Evolutionary conservation across 2,329 filamentous ascomycete species (phyloP), one percentile per base, ranked within the genome.

Genomic region (Dactylellina drechsleri): DNA sequence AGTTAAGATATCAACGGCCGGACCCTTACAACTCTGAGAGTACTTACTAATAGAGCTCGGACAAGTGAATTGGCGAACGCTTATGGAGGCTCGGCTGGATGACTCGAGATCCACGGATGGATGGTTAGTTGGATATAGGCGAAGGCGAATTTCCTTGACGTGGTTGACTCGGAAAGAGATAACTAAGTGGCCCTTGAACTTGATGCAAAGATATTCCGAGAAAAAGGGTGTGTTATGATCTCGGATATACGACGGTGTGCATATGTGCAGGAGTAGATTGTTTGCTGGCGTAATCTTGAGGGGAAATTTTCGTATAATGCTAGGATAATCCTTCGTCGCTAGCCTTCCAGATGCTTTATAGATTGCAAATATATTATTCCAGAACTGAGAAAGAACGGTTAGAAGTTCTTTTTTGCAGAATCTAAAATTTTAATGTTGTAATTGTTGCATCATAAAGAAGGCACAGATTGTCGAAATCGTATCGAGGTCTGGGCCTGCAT

Each of bases 401-500:
- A 36, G 66, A 62, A 47, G 16, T 57, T 62, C 28, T 10, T 36
- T 36, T 36, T 36, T 36, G 10, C 6, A 36, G 31, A 36, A 36
- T 36, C 31, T 36, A 36, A 8, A 54, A 50, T 31, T 70, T 49
- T 36, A 57, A 70, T 41, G 56, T 10, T 23, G 57, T 56, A 61
- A 49, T 13, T 47, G 66, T 68, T 68, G 66, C 66, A 68, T 68
- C 66, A 70, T 60, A 41, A n/a, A 45, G 16, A 54, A 36, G 66
- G 56, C 65, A 68, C 58, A 68, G 40, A 57, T 40, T 40, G 57
- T 62, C 61, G 61, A 73, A 47, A 41, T 66, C 47, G 68, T 60
- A 66, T 73, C 40, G 49, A 73, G 28, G 36, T 66, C 47, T 65
- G 26, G 56, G 43, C 61, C 68, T 73, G 68, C 68, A 73, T 53